Base-by-base conservation (phyloP, 352 stramenopile genomes). In the Globisporangium paddicum region DNA sequence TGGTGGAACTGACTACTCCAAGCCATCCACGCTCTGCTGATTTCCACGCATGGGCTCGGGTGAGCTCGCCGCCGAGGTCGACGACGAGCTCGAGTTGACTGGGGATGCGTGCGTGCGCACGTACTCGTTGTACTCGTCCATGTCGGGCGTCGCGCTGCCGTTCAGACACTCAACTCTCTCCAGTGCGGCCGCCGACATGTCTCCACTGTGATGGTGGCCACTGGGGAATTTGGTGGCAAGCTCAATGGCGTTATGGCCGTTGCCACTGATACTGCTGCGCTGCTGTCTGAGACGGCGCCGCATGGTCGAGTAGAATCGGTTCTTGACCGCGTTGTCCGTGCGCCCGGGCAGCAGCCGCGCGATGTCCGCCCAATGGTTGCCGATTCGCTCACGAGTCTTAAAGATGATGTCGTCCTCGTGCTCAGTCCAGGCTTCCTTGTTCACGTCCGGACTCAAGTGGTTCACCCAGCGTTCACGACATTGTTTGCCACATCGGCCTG, bases 331-430 rank as follows among this genome's bases (percentile, higher is more conserved):
- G 60, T 99, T 99, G 66, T 98, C 95, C 13, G 95, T 98, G 34
- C 96, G 75, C 2, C 96, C 96, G 23, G 95, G 93, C 32, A 99
- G 75, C 16, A 96, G 66, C 18, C 97, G 97, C 16, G 96, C 93
- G 60, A 99, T 99, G 61, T 98, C 92, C 3, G 92, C 90, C 97
- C 97, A 99, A 60, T 96, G 86, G 69, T 99, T 99, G 6, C 97
- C 97, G 44, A 95, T 89, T 14, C 72, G 68, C 37, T 90, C 79
- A 2, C 78, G 73, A 18, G 79, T 89, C 44, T 72, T 71, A 55
- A 93, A 91, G 53, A 95, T 91, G 46, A 92, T 68, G 49, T 88
- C 75, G 75, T 98, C 94, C 65, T 98, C 96, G 47, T 98, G 77
- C 48, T 87, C 69, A 0, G 79, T 97, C 93, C 94, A 98, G 5